phyloP scores from a whole-genome alignment of 2,329 filamentous ascomycete species.

The Dendryphion nanum region DNA sequence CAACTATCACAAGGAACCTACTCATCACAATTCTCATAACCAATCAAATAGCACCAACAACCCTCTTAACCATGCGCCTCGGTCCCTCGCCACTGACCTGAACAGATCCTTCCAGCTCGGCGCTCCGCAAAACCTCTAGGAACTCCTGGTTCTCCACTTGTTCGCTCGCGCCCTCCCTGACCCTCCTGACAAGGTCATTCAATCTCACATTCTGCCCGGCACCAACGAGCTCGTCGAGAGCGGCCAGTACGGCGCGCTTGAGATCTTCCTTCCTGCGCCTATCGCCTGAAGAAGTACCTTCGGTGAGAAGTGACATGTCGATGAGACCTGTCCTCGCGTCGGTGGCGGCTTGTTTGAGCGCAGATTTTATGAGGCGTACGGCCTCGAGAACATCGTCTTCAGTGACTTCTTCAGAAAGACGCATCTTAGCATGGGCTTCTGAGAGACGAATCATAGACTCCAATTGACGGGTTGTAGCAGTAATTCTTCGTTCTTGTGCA shows the following conservation, averaged over 20 bases:
- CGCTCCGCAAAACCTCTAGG: constrained; percentile 70
- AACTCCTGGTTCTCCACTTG: constrained; percentile 79
- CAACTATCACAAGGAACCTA: too few species aligned
- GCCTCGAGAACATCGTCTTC: constrained; percentile 84
- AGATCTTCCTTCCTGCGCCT: constrained; percentile 78
- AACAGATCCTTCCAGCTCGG: constrained; percentile 83
- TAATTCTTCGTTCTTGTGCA: constrained; percentile 90
- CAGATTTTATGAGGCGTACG: constrained; percentile 86
- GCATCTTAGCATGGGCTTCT: constrained; percentile 98
- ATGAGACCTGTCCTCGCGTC: constrained; percentile 88
- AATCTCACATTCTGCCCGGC: constrained; percentile 68
- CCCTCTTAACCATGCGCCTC: constrained; percentile 75
- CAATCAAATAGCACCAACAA: constrained; percentile 42
- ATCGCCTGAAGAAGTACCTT: constrained; percentile 89
- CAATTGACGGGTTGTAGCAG: constrained; percentile 91
- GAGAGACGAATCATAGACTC: constrained; percentile 98
- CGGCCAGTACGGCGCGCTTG: constrained; percentile 70
- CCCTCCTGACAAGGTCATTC: constrained; percentile 70
- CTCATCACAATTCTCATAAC: too few species aligned
- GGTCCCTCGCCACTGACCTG: constrained; percentile 81
- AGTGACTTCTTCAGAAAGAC: constrained; percentile 73
- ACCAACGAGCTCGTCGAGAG: constrained; percentile 72
- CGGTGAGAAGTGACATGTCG: constrained; percentile 92
- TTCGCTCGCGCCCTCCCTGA: constrained; percentile 58
- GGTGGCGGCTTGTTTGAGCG: constrained; percentile 95